Base-by-base conservation (phyloP, 2,329 filamentous ascomycete species). In the Paecilomyces fulvus region DNA sequence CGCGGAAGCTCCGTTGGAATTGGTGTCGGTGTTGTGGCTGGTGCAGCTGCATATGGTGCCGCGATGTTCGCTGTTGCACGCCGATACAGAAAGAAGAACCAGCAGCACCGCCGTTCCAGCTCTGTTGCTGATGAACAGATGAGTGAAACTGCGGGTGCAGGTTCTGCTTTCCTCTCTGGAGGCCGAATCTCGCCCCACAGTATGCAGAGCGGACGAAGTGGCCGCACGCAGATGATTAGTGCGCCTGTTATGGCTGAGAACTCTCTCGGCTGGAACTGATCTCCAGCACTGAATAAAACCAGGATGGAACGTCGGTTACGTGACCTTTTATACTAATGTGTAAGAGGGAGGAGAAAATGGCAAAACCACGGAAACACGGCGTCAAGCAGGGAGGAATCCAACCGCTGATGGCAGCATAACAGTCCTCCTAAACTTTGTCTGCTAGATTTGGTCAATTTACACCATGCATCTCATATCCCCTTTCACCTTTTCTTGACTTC, bases 31-130 rank as follows among this genome's bases (percentile, higher is more conserved):
- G 87, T 89, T 25, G 83, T 92, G 30, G 82, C 83, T 49, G 86
- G 91, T 67, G 90, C 89, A 48, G 88, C 86, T 53, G 86, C 90
- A n/a, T 96, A 96, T 64, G 92, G 91, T 67, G 89, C 88, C 11
- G 91, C 90, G 71, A 96, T 96, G 92, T 92, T 96, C 77, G 86
- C 94, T 67, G 84, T 96, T 63, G 92, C 92, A 52, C 86, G 91
- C 59, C 84, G 92, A 58, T 96, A 96, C 81, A 90, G 92, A 80
- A 87, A 88, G 77, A 90, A 88, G 81, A 87, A 85, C 75, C 83
- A 88, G 70, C 78, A 84, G 53, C 89, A 95, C 75, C 83, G 85
- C 67, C 88, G 90, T 58, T 80, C 86, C 54, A 90, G 85, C 79
- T 95, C 90, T 50, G 76, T 92, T 59, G 80, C 80, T 52, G 80